Conservation (phyloP, 768 basidiomycete genomes). For the Thelephora aurantiotincta region DNA sequence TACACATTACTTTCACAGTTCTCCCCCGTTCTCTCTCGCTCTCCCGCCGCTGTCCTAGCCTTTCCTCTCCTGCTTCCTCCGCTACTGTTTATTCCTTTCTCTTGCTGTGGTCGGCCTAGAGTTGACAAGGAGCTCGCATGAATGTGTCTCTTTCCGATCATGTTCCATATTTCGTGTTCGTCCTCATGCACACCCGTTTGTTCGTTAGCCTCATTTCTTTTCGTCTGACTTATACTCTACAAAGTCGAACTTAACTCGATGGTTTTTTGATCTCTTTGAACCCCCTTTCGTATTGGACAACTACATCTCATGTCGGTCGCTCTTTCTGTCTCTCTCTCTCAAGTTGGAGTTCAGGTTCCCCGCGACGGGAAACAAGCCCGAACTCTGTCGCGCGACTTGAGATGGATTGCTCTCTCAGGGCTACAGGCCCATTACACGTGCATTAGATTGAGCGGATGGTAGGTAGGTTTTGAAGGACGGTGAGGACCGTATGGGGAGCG, state of each 20-base stretch:
- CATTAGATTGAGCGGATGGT: conserved; percentile 3
- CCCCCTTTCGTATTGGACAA: neutral
- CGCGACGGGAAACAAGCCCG: too few relatives aligned
- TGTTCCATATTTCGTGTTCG: neutral
- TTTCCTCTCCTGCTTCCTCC: neutral
- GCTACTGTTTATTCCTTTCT: neutral
- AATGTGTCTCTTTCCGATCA: neutral
- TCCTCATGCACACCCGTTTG: neutral
- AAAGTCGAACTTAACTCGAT: too few relatives aligned
- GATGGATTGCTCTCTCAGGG: too few relatives aligned
- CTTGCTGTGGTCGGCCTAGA: neutral
- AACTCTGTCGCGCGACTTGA: too few relatives aligned
- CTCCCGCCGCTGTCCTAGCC: neutral
- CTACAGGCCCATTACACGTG: conserved; percentile 1
- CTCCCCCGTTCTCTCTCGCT: neutral
- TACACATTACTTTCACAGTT: neutral
- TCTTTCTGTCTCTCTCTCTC: too few relatives aligned
- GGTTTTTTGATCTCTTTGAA: neutral
- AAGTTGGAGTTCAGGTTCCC: too few relatives aligned
- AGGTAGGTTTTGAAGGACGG: too few relatives aligned
- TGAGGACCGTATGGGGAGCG: neutral
- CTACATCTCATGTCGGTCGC: too few relatives aligned
- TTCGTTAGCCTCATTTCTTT: neutral
- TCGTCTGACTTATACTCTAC: conserved; percentile 2
- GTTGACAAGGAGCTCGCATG: conserved; percentile 3